Conservation (phyloP, 2,329 filamentous ascomycete species). For the Didymellaceae sp. region DNA sequence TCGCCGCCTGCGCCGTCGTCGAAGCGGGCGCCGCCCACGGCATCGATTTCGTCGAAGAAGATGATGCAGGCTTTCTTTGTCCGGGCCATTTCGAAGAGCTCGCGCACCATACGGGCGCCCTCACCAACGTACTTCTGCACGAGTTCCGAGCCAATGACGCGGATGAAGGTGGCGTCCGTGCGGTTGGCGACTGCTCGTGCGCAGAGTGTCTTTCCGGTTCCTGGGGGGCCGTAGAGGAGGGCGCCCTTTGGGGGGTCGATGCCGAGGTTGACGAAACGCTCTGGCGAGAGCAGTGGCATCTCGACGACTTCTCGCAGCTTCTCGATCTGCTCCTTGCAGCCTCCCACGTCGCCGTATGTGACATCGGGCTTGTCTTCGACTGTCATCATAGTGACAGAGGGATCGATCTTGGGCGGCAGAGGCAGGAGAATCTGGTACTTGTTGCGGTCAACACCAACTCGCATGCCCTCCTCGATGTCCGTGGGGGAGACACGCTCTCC, state of each 20-base stretch:
- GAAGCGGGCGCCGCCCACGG: slow-evolving; percentile 92
- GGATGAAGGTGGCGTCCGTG: slow-evolving; percentile 97
- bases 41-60: slow-evolving; percentile 99
- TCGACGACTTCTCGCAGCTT: slow-evolving; percentile 98
- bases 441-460: slow-evolving; percentile 95
- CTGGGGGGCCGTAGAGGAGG: slow-evolving; percentile 92
- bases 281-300: slow-evolving; percentile 94
- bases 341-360: slow-evolving; percentile 97
- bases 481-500: slow-evolving; percentile 96
- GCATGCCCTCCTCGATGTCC: slow-evolving; percentile 99
- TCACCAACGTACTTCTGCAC: slow-evolving; percentile 99
- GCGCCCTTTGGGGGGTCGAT: slow-evolving; percentile 99
- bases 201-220: slow-evolving; percentile 98
- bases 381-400: slow-evolving; percentile 99
- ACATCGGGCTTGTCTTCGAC: slow-evolving; percentile 99
- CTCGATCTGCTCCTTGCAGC: slow-evolving; percentile 99
- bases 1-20: slow-evolving; percentile 96
- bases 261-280: slow-evolving; percentile 97
- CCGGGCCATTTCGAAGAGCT: slow-evolving; percentile 98
- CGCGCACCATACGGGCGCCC: slow-evolving; percentile 96
- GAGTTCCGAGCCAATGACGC: slow-evolving; percentile 96
- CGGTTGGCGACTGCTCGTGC: slow-evolving; percentile 96
- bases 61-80: slow-evolving; percentile 99
- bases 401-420: slow-evolving; percentile 96
- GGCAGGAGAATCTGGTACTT: slow-evolving; percentile 99